phyloP scores from a whole-genome alignment of 768 basidiomycete species.

The Leucogyrophana mollusca region DNA sequence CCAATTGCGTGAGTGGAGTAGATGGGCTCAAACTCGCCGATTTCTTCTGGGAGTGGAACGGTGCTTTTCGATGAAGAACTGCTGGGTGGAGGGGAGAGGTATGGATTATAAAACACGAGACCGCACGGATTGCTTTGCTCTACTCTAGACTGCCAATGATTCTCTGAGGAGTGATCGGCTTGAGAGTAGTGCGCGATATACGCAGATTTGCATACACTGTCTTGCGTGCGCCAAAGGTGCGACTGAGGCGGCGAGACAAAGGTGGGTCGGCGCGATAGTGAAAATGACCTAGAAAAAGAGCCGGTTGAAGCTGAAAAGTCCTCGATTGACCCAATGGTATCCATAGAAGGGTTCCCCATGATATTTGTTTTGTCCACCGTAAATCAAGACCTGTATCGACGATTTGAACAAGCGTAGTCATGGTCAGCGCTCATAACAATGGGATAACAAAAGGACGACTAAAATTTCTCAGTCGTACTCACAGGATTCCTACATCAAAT shows the following conservation, averaged over 20 bases:
- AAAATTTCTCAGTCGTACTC: conserved; percentile 1
- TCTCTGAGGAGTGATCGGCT: conserved; percentile 10
- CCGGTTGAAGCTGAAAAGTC: conserved; percentile 6
- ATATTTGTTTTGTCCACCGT: conserved; percentile 30
- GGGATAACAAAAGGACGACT: not conserved
- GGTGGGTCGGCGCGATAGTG: conserved; percentile 10
- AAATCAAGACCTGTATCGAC: conserved; percentile 29
- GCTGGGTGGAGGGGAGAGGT: conserved; percentile 27
- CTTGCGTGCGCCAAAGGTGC: conserved; percentile 14
- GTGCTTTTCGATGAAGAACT: conserved; percentile 21
- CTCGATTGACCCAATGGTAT: conserved; percentile 23
- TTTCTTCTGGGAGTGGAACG: conserved; percentile 25
- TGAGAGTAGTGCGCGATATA: conserved; percentile 18
- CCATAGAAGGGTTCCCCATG: conserved; percentile 29
- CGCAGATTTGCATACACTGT: conserved; percentile 20
- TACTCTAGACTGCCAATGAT: too few species aligned
- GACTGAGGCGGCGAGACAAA: conserved; percentile 14
- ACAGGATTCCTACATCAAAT: conserved; percentile 25
- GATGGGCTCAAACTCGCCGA: conserved; percentile 9
- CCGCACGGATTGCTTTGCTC: too few species aligned
- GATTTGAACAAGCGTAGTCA: not conserved
- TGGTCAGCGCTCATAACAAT: not conserved
- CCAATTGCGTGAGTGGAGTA: conserved; percentile 29
- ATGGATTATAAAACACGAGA: conserved; percentile 8
- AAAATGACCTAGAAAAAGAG: conserved; percentile 10